Evolutionary conservation across 805 yeast species (phyloP).

Genomic region (Teunomyces aglyptinius): DNA sequence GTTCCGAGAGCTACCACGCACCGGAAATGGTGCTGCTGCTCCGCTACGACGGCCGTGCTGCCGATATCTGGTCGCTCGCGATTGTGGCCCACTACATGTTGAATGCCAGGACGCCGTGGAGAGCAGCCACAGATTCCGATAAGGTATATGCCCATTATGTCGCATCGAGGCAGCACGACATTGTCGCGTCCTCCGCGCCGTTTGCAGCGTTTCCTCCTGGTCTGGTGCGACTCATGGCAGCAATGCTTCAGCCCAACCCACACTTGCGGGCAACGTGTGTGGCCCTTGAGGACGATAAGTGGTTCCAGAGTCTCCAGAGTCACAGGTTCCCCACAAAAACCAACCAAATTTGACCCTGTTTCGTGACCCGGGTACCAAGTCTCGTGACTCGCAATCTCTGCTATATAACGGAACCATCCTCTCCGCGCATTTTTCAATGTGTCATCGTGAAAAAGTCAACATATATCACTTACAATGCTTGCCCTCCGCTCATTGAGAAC

Average conservation of each 20-base stretch:
- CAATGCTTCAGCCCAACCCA: not conserved
- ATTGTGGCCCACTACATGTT: constrained; percentile 36
- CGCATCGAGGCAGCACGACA: constrained; percentile 6
- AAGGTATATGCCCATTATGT: constrained; percentile 11
- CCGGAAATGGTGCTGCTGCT: constrained; percentile 44
- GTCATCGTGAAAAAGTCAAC: constrained; percentile 2
- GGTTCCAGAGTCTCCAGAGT: not conserved
- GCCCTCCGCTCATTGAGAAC: constrained; percentile 28
- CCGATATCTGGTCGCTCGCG: constrained; percentile 54
- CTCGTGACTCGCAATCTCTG: not conserved
- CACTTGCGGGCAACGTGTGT: not conserved
- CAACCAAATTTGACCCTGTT: not conserved
- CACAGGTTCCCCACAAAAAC: not conserved
- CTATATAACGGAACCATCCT: not conserved
- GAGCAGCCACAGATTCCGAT: constrained; percentile 28
- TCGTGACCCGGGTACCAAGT: not conserved
- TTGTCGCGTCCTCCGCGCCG: constrained; percentile 12
- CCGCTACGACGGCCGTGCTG: constrained; percentile 38
- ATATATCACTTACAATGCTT: constrained; percentile 20
- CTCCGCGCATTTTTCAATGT: not conserved
- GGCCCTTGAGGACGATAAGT: not conserved
- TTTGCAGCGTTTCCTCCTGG: not conserved
- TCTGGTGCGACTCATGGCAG: not conserved
- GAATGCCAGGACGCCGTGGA: constrained; percentile 46
- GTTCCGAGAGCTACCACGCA: constrained; percentile 44